Evolutionary conservation across 176 grass and related monocot genomes (phyloP).

Genomic region (Zizania latifolia): DNA sequence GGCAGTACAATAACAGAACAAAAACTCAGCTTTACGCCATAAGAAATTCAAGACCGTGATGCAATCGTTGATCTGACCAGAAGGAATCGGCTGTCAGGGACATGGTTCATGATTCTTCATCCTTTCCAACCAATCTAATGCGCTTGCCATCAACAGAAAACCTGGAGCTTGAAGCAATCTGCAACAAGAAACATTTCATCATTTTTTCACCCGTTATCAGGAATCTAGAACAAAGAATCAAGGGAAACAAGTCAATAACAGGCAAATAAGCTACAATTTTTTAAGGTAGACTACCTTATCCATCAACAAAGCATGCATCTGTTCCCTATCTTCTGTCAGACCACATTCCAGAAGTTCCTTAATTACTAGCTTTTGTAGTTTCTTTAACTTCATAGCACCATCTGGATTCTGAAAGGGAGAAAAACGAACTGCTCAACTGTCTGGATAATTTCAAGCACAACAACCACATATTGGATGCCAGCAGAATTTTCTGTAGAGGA

Average conservation of each 20-base stretch:
- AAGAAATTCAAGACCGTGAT: neutral
- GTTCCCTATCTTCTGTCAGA: conserved; percentile 50
- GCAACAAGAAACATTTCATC: conserved; percentile 26
- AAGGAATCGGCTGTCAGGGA: no score
- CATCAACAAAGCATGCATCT: conserved; percentile 50
- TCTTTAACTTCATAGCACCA: conserved; percentile 78
- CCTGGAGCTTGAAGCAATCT: conserved; percentile 70
- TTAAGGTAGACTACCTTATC: conserved; percentile 48
- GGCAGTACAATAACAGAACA: neutral
- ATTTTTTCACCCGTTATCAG: neutral
- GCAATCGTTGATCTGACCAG: neutral
- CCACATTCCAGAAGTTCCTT: conserved; percentile 56
- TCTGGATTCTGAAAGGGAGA: conserved; percentile 46
- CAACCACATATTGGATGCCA: neutral
- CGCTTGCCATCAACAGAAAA: conserved; percentile 67
- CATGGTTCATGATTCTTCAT: conserved; percentile 25
- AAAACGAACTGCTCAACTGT: neutral
- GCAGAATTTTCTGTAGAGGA: neutral
- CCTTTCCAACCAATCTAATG: conserved; percentile 45
- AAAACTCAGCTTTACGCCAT: conserved; percentile 17
- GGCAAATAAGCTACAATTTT: neutral
- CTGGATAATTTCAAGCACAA: neutral
- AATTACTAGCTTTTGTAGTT: conserved; percentile 66
- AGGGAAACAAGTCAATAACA: neutral
- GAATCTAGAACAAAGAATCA: neutral